phyloP scores from a whole-genome alignment of 2,329 filamentous ascomycete genomes.

The Herpotrichia juniperi region DNA sequence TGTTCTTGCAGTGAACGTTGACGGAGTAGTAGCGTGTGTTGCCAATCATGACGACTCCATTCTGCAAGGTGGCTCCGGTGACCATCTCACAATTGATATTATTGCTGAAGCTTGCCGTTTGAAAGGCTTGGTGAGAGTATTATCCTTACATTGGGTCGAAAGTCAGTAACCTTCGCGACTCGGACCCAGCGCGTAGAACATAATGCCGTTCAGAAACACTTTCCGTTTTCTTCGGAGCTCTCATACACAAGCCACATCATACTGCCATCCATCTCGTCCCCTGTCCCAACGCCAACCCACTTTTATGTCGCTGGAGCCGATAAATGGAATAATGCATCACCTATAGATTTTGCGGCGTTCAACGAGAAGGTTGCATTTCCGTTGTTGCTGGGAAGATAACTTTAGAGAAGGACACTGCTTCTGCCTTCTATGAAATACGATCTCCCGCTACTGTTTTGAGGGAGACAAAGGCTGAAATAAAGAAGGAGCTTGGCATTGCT shows the following conservation, averaged over 20 bases:
- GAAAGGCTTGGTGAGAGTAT: constrained; percentile 63
- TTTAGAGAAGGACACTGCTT: not conserved
- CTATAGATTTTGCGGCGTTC: constrained; percentile 30
- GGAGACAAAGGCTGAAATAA: not conserved
- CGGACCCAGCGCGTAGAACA: not conserved
- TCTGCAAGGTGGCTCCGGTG: constrained; percentile 54
- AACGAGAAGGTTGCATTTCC: constrained; percentile 28
- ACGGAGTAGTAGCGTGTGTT: constrained; percentile 46
- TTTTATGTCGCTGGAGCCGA: constrained; percentile 53
- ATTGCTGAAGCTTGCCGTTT: constrained; percentile 53
- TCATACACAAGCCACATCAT: constrained; percentile 63
- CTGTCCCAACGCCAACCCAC: constrained; percentile 64
- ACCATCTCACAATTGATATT: constrained; percentile 51
- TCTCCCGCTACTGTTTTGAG: not conserved
- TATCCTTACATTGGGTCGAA: constrained; percentile 41
- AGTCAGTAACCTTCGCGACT: not conserved
- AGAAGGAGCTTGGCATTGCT: not conserved
- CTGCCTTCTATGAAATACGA: not conserved
- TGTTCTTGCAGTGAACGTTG: constrained; percentile 55
- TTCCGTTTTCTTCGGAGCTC: constrained; percentile 50
- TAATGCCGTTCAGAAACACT: not conserved
- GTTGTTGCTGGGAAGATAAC: not conserved
- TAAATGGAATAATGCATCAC: constrained; percentile 62
- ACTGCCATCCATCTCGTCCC: constrained; percentile 58
- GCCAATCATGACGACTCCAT: constrained; percentile 30